Evolutionary conservation across 805 yeast species (phyloP), one percentile per base, ranked within the genome.

Genomic region (Candida ponderosae): DNA sequence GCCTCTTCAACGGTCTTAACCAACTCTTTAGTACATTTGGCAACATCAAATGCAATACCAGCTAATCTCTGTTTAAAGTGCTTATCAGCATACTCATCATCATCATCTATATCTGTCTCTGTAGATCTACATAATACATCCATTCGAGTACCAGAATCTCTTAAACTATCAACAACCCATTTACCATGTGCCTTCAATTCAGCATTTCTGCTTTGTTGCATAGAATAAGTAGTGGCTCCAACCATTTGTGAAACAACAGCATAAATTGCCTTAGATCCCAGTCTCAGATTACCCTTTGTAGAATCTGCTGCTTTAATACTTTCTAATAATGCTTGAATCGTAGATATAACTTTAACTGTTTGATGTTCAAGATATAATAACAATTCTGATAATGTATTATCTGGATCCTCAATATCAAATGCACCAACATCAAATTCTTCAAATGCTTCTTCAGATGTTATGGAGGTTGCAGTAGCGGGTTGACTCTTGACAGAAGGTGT

Each of bases 1-100:
- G 95, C 95, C 56, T 89, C 97, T 57, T 90, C 97, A 5, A 90
- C 96, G 1, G 95, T 85, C 63, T 89, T 89, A 17, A 90, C 97
- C 54, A 90, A 71, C 59, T 90, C 97, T 59, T 89, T 90, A 5
- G 97, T 90, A 58, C 95, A 83, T 60, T 90, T 88, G 18, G 97
- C 97, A 62, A 90, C 85, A 57, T 90, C 97, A 63, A 88, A 90
- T 21, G 96, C 90, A 47, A 89, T 82, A 3, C 97, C 97, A 0
- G 97, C 97, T 46, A 90, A 74, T 52, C 97, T 75, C 60, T 90
- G 97, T 60, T 86, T 86, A 65, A 87, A 81, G 49, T 83, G 83
- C 57, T 84, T 82, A 54, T 87, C 95, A 2, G 96, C 96, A 54
- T 72, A 79, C 37, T 79, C 85, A 27, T 53, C 62, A 45, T 79